Percentiles rank a stretch among this genome's conserved stretches.
Evolutionary conservation across 2,329 filamentous ascomycete genomes (phyloP).

Genomic region (Dactylellina leptospora): DNA sequence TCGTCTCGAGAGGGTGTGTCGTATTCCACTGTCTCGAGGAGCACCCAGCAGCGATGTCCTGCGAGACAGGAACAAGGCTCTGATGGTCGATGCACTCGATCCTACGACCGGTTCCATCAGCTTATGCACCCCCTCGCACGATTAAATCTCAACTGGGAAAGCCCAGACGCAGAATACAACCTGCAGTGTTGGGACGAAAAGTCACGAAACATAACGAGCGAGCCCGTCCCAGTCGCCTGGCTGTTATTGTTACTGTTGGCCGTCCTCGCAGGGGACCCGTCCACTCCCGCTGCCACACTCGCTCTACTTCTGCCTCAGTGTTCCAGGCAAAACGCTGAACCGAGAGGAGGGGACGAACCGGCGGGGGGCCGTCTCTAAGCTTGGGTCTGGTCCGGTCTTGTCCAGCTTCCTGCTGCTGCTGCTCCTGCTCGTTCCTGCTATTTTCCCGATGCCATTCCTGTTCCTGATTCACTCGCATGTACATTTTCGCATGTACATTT

Average conservation of each 20-base stretch:
- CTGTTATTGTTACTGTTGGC: constrained; percentile 13
- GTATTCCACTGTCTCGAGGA: constrained; percentile 20
- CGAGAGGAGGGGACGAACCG: constrained; percentile 48
- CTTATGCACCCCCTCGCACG: constrained; percentile 19
- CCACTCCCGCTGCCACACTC: constrained; percentile 25
- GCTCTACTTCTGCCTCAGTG: not conserved
- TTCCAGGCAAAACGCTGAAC: no score
- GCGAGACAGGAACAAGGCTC: no score
- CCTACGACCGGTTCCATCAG: not conserved
- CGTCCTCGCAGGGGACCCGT: constrained; percentile 2
- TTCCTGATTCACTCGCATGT: constrained; percentile 37
- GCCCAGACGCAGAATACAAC: constrained; percentile 32
- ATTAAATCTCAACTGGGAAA: constrained; percentile 27
- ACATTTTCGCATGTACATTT: constrained; percentile 33
- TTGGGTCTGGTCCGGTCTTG: constrained; percentile 4
- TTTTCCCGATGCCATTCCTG: constrained; percentile 32
- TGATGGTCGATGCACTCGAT: not conserved
- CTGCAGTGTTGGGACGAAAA: constrained; percentile 28
- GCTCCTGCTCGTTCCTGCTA: constrained; percentile 4
- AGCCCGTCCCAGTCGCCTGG: no score
- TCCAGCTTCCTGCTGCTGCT: constrained; percentile 16
- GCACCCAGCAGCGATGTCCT: not conserved
- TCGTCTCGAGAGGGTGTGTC: not conserved
- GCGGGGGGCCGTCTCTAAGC: constrained; percentile 18
- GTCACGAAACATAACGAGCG: constrained; percentile 10